Percentiles rank a stretch among this genome's conserved stretches.
Conservation (phyloP, 176 grass and related monocot species). For the Oryza rufipogon region DNA sequence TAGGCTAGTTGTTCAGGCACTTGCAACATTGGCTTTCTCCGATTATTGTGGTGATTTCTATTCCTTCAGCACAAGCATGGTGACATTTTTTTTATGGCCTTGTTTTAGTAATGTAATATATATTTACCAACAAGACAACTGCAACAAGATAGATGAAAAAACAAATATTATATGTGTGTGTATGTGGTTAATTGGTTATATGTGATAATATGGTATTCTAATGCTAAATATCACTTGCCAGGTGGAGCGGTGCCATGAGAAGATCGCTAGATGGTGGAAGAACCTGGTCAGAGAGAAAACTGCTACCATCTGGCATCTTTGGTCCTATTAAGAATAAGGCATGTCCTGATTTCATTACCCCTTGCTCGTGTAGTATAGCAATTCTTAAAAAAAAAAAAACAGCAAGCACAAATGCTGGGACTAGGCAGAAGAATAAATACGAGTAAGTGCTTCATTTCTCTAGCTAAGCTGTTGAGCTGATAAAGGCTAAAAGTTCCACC, state of each 20-base stretch:
- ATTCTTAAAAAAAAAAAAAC: neutral
- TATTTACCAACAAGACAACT: too few species aligned
- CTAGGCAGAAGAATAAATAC: too few species aligned
- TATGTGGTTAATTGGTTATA: neutral
- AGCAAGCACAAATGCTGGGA: too few species aligned
- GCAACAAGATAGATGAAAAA: neutral
- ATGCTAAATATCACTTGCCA: slow-evolving; percentile 31
- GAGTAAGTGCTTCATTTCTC: too few species aligned
- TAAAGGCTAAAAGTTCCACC: too few species aligned
- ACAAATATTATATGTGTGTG: neutral
- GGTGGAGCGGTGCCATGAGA: slow-evolving; percentile 98
- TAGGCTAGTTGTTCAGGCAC: too few species aligned
- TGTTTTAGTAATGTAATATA: too few species aligned
- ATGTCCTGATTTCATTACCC: slow-evolving; percentile 35
- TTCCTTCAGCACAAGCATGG: too few species aligned
- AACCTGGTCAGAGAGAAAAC: slow-evolving; percentile 82
- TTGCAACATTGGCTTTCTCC: too few species aligned
- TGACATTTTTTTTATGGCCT: too few species aligned
- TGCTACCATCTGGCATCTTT: slow-evolving; percentile 92
- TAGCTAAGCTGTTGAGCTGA: too few species aligned
- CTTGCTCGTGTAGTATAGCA: slow-evolving; percentile 3
- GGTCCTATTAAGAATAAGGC: slow-evolving; percentile 96
- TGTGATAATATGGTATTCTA: neutral
- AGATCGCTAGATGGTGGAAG: slow-evolving; percentile 79
- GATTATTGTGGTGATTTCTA: too few species aligned